Evolutionary conservation across 2,329 filamentous ascomycete species (phyloP), one percentile per base, ranked within the genome.

Genomic region (Teratosphaeria epicoccoides): DNA sequence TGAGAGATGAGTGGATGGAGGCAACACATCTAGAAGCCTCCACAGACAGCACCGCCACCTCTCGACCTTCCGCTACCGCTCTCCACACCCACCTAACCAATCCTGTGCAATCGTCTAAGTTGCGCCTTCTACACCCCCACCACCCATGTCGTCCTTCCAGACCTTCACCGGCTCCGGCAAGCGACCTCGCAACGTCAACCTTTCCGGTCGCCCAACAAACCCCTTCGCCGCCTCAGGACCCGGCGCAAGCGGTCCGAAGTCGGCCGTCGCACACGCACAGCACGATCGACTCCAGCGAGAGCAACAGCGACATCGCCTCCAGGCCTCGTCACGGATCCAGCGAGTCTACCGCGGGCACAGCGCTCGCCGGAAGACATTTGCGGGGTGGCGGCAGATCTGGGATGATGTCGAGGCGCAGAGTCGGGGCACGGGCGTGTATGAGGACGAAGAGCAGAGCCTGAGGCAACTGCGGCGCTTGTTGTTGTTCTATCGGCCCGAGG

Each of bases 161-260:
- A 89, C 86, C 50, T 98, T 98, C 73, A 93, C 87, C 23, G 93
- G 93, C 61, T 87, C 74, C 70, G 87, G 88, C 62, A 84, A 88
- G 64, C 86, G 87, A 59, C 84, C 85, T 55, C 84, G 93, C 59
- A 90, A 96, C 68, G 88, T 97, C 66, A 96, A 97, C 71, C 83
- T 98, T 55, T 93, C 88, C 59, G 93, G 89, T 56, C 85, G 90
- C 61, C 54, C 62, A 9, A 75, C 76, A 48, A 95, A 95, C 64
- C 88, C 89, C 3, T 95, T 93, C 49, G 70, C 69, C 50, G 68
- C 79, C 54, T 54, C 56, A 45, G 80, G 80, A 59, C 69, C 70
- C 53, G 77, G 77, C 14, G 76, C 81, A 1, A 84, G 82, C 17
- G 64, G 66, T 24, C 77, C 86, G 4, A 87, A 88, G 61, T 84